These are phyloP conservation scores for Entophlyctis luteolus DNA, from an alignment of 192 early-diverging fungal genomes.

Conservation along the genomic window DNA sequence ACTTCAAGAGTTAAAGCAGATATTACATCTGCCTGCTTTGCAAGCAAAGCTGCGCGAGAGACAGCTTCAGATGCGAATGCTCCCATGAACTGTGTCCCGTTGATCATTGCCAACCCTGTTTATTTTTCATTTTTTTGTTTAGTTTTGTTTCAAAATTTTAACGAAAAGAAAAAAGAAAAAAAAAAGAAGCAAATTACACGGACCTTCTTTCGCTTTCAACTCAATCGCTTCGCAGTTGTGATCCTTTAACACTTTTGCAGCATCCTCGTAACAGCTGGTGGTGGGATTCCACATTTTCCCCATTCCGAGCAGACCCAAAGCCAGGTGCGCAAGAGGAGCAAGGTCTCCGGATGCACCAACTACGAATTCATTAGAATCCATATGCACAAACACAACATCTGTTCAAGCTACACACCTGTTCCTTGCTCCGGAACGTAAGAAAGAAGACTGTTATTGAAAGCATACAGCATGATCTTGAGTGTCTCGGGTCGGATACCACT, in stretches of 20 bases:
- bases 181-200: too few relatives aligned
- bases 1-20: slow-evolving; percentile 21
- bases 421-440: slow-evolving; percentile 16
- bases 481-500: slow-evolving; percentile 13
- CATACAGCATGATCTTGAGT: slow-evolving; percentile 16
- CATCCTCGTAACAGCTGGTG: neutral
- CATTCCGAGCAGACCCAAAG: slow-evolving; percentile 20
- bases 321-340: slow-evolving; percentile 20
- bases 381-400: too few relatives aligned
- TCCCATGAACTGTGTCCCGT: slow-evolving; percentile 29
- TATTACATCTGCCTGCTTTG: slow-evolving; percentile 14
- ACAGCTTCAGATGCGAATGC: slow-evolving; percentile 13
- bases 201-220: slow-evolving; percentile 23
- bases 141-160: too few relatives aligned
- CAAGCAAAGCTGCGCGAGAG: slow-evolving; percentile 1
- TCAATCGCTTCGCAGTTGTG: slow-evolving; percentile 4
- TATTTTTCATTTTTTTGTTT: too few relatives aligned
- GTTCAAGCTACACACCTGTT: too few relatives aligned
- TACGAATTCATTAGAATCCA: too few relatives aligned
- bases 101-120: slow-evolving; percentile 25
- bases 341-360: slow-evolving; percentile 24
- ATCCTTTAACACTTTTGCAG: slow-evolving; percentile 9
- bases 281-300: slow-evolving; percentile 25
- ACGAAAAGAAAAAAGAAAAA: too few relatives aligned
- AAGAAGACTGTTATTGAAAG: slow-evolving; percentile 13